These are phyloP conservation scores for Yamadazyma taylorii DNA, from an alignment of 1,139 yeast genomes.

Conservation along the genomic window DNA sequence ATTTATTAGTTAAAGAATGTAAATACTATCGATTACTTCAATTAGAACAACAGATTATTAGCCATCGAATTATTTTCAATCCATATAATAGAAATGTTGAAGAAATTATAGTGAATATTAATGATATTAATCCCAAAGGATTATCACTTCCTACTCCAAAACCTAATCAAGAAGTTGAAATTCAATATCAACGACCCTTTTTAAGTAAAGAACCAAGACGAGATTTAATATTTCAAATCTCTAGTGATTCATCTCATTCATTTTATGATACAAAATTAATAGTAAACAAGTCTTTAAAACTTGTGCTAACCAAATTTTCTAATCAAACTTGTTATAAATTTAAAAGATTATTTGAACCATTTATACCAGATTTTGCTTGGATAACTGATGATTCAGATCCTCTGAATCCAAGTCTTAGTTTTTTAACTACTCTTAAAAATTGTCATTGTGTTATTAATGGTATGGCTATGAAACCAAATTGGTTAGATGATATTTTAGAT, in stretches of 20 bases:
- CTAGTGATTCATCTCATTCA: conserved; percentile 20
- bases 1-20: conserved; percentile 64
- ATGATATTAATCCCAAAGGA: conserved; percentile 49
- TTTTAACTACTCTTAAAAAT: conserved; percentile 28
- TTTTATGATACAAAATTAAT: conserved; percentile 28
- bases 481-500: conserved; percentile 34
- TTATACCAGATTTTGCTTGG: conserved; percentile 19
- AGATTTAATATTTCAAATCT: conserved; percentile 57
- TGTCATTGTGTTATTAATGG: conserved; percentile 38
- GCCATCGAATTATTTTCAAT: conserved; percentile 49
- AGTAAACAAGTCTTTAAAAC: conserved; percentile 26
- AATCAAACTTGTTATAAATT: conserved; percentile 26
- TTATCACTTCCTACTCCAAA: conserved; percentile 17
- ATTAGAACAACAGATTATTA: conserved; percentile 69
- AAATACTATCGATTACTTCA: conserved; percentile 73
- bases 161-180: conserved; percentile 18
- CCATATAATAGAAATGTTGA: conserved; percentile 46
- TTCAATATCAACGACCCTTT: conserved; percentile 59
- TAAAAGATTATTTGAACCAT: conserved; percentile 25
- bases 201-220: conserved; percentile 41
- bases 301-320: conserved; percentile 28
- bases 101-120: conserved; percentile 56
- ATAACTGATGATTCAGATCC: conserved; percentile 20
- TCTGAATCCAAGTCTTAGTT: conserved; percentile 19
- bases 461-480: conserved; percentile 31